Base-by-base conservation (phyloP, 352 stramenopile genomes). In the Aphanomyces cochlioides region DNA sequence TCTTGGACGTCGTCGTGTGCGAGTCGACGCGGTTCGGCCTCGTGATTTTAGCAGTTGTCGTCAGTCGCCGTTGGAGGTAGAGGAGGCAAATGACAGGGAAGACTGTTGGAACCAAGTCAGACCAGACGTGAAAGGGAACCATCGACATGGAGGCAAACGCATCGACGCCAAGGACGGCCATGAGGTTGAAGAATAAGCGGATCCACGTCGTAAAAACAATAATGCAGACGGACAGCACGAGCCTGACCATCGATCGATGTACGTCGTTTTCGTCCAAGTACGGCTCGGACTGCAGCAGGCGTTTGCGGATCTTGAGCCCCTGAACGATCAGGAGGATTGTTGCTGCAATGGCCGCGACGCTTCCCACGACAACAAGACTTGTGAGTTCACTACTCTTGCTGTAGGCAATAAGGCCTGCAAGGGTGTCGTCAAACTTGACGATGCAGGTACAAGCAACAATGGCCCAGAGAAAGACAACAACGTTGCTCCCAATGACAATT, bases 81-180 rank as follows among this genome's bases (percentile, higher is more conserved):
- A 95, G 78, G 81, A 95, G 91, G 78, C 85, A 95, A 71, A 95
- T 90, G 36, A 83, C 84, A n/a, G 87, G 85, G 71, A 95, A 93
- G 60, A 94, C 84, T 71, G 81, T 87, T 37, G 87, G 87, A 65
- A 92, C 79, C 60, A 95, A 79, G 71, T 79, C 89, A 73, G 90
- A 90, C 47, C 84, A 77, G 38, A 93, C 85, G 28, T 89, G 69
- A 48, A 89, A 90, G 47, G 83, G 79, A 34, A 81, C 80, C 66
- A 95, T 78, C 82, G 87, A 76, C 69, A 87, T 80, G 36, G 75
- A 72, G 69, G 64, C 70, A 41, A 77, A 75, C 13, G 74, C 70
- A 43, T 73, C 69, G 70, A 72, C 69, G 41, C 76, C 76, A 13
- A 73, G 71, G 61, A 85, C 78, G 73, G 84, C 83, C 47, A 91